Evolutionary conservation across 306 rosid species (phyloP).

Genomic region (Malus sieversii): DNA sequence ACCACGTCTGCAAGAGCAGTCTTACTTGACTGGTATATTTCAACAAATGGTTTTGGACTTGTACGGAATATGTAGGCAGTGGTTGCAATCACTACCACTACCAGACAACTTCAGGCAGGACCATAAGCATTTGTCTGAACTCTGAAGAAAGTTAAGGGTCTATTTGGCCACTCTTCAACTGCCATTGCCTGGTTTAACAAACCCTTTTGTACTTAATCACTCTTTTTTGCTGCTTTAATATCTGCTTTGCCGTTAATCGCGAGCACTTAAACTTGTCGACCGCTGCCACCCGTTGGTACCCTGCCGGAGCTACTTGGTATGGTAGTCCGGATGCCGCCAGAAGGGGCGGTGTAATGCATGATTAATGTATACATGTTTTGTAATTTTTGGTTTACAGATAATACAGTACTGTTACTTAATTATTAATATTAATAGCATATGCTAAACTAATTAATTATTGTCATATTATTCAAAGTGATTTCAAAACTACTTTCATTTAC

Average conservation of each 20-base stretch:
- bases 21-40: neutral
- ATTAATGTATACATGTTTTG: neutral
- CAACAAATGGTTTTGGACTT: neutral
- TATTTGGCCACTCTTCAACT: neutral
- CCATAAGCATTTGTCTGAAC: neutral
- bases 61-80: neutral
- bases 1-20: neutral
- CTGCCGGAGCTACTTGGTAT: too few species aligned
- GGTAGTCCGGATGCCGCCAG: slow-evolving; percentile 21
- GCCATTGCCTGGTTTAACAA: neutral
- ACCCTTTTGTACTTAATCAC: neutral
- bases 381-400: neutral
- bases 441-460: too few species aligned
- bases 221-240: slow-evolving; percentile 17
- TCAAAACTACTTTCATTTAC: too few species aligned
- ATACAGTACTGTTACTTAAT: neutral
- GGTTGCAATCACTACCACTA: neutral
- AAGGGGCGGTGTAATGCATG: slow-evolving; percentile 22
- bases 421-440: neutral
- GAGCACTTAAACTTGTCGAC: too few species aligned
- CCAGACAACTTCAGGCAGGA: neutral
- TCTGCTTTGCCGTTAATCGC: slow-evolving; percentile 12
- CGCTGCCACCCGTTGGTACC: too few species aligned
- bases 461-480: too few species aligned
- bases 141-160: too few species aligned